Conservation (phyloP, 23 red algal species). For the Cyanidiococcus yangmingshanensis region DNA sequence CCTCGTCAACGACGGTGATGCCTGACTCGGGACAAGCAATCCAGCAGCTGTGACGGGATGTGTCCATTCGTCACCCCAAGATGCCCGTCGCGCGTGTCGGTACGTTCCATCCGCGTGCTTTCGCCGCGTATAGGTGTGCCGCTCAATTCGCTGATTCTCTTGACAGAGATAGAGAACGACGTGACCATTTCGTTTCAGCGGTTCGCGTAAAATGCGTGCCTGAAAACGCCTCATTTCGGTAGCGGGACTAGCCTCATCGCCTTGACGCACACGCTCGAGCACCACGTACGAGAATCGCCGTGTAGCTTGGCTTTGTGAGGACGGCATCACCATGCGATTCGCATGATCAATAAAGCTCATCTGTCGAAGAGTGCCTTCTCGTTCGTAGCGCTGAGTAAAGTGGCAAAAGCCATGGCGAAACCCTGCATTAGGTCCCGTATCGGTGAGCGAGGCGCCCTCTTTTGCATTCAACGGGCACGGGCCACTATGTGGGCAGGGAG, state of each 20-base stretch:
- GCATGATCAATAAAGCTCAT: background rate
- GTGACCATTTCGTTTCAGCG: background rate
- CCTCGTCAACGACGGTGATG: too few relatives aligned
- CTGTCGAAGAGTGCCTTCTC: background rate
- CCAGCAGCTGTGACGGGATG: too few relatives aligned
- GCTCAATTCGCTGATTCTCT: background rate
- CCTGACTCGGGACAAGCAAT: too few relatives aligned
- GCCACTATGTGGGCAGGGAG: background rate
- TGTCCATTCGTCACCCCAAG: constrained; percentile 15
- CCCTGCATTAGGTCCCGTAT: background rate
- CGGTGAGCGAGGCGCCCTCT: background rate
- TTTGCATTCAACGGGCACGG: constrained; percentile 1
- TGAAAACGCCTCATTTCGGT: background rate
- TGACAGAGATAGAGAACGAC: background rate
- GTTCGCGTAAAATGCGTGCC: background rate
- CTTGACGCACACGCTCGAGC: background rate
- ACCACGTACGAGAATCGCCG: background rate
- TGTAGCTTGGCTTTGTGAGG: background rate
- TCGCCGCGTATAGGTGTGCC: background rate
- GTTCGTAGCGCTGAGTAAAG: constrained; percentile 12
- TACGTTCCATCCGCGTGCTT: background rate
- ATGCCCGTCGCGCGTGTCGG: background rate
- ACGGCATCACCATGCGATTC: background rate
- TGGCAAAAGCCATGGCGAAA: constrained; percentile 4
- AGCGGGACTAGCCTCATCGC: background rate